Conservation (phyloP, 2,329 filamentous ascomycete genomes). For the Penicillium oxalicum region DNA sequence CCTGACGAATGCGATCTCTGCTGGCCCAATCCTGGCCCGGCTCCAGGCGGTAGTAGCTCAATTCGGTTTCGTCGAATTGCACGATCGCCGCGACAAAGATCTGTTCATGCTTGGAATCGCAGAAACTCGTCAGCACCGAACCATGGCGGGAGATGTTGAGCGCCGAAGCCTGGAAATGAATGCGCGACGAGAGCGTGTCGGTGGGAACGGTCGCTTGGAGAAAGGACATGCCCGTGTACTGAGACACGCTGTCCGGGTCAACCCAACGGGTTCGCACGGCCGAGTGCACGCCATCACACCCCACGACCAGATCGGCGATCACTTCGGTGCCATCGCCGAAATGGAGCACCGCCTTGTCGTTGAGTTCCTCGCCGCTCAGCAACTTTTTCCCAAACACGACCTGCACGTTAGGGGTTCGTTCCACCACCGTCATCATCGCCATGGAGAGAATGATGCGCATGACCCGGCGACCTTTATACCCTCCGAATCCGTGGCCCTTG, state of each 20-base stretch:
- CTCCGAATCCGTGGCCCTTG: constrained; percentile 33
- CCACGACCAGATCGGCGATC: constrained; percentile 33
- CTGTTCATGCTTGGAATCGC: constrained; percentile 29
- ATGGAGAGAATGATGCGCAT: constrained; percentile 39
- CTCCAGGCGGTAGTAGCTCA: constrained; percentile 21
- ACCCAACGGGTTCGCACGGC: constrained; percentile 33
- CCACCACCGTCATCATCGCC: constrained; percentile 36
- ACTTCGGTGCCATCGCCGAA: constrained; percentile 36
- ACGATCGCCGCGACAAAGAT: constrained; percentile 39
- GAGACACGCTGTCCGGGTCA: constrained; percentile 30
- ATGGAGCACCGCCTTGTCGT: constrained; percentile 27
- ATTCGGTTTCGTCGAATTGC: constrained; percentile 28
- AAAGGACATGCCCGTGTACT: constrained; percentile 40
- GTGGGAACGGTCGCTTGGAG: constrained; percentile 32
- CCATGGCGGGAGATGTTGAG: constrained; percentile 38
- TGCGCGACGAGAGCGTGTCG: constrained; percentile 17
- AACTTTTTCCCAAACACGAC: constrained; percentile 41
- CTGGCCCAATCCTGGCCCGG: constrained; percentile 31
- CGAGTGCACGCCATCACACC: constrained; percentile 41
- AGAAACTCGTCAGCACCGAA: constrained; percentile 37
- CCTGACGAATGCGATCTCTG: constrained; percentile 29
- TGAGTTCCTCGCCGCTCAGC: constrained; percentile 28
- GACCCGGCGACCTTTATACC: constrained; percentile 38
- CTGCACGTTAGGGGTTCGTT: constrained; percentile 33
- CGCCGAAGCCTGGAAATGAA: constrained; percentile 37